A percentile compares a stretch with the other conserved stretches of the same genome.
Evolutionary conservation across 768 basidiomycete genomes (phyloP).

Genomic region (Favolaschia claudopus): DNA sequence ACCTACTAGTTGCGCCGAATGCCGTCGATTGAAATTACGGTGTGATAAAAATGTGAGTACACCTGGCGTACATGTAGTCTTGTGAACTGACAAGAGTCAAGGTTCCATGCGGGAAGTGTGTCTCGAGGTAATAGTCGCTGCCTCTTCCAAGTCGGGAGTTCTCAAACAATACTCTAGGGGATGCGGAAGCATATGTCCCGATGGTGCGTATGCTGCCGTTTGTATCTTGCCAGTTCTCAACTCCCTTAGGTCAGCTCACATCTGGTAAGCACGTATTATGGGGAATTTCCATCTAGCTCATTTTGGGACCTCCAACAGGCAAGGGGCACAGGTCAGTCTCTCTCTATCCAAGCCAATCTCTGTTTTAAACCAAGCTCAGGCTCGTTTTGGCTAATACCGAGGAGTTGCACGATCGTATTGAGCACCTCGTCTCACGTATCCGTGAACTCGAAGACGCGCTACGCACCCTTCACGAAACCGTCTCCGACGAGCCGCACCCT

Average conservation of each 20-base stretch:
- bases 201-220: constrained; percentile 50
- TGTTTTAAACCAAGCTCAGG: constrained; percentile 33
- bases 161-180: constrained; percentile 47
- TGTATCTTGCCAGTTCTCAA: not conserved
- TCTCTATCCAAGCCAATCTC: not conserved
- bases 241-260: constrained; percentile 8
- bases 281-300: constrained; percentile 57
- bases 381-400: constrained; percentile 73
- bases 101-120: constrained; percentile 84
- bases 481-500: constrained; percentile 59
- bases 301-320: constrained; percentile 41
- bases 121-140: constrained; percentile 43
- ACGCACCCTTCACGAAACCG: constrained; percentile 52
- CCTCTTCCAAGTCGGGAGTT: not conserved
- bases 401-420: constrained; percentile 74
- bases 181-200: constrained; percentile 80
- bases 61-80: not conserved
- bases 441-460: constrained; percentile 70
- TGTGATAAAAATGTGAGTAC: constrained; percentile 67
- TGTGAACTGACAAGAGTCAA: constrained; percentile 34
- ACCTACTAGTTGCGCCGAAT: constrained; percentile 61
- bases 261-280: constrained; percentile 2
- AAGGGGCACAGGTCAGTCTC: constrained; percentile 61
- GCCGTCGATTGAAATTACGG: constrained; percentile 66
- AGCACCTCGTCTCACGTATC: constrained; percentile 59